These are phyloP conservation scores for Cutaneotrichosporon cutaneum DNA, from an alignment of 1,284 basidiomycete genomes.

Conservation along the genomic window DNA sequence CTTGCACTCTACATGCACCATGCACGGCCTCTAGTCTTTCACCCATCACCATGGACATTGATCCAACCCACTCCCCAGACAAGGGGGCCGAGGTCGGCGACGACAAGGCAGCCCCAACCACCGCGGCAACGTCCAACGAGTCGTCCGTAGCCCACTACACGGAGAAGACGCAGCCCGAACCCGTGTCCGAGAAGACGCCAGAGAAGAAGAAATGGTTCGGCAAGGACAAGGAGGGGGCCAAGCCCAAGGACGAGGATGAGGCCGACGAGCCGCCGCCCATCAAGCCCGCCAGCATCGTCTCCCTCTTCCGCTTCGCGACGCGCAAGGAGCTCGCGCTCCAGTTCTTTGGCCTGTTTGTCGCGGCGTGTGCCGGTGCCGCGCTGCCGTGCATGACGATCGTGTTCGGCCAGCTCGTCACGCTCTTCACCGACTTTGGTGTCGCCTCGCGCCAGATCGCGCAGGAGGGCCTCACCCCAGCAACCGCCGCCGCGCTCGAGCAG, in stretches of 20 bases:
- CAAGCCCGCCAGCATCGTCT: background rate
- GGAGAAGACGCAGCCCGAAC: background rate
- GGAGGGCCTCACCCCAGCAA: constrained; percentile 12
- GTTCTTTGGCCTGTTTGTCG: constrained; percentile 44
- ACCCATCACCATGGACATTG: no score
- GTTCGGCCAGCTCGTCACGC: constrained; percentile 49
- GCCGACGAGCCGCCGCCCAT: background rate
- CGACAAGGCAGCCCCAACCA: background rate
- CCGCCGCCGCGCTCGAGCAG: constrained; percentile 8
- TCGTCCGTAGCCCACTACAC: no score
- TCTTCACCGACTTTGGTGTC: constrained; percentile 46
- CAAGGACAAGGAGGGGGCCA: background rate
- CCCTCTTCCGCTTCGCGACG: constrained; percentile 46
- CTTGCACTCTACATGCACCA: no score
- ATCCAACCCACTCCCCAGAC: no score
- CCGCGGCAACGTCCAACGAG: no score
- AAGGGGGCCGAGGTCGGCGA: background rate
- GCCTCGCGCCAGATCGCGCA: constrained; percentile 12
- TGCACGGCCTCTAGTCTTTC: no score
- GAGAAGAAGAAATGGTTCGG: background rate
- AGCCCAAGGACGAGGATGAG: background rate
- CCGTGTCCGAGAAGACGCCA: background rate
- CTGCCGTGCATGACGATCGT: constrained; percentile 51
- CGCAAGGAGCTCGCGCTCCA: constrained; percentile 38
- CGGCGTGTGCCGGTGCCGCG: constrained; percentile 45